Evolutionary conservation across 768 basidiomycete genomes (phyloP).

Genomic region (Rhodotorula graminis): DNA sequence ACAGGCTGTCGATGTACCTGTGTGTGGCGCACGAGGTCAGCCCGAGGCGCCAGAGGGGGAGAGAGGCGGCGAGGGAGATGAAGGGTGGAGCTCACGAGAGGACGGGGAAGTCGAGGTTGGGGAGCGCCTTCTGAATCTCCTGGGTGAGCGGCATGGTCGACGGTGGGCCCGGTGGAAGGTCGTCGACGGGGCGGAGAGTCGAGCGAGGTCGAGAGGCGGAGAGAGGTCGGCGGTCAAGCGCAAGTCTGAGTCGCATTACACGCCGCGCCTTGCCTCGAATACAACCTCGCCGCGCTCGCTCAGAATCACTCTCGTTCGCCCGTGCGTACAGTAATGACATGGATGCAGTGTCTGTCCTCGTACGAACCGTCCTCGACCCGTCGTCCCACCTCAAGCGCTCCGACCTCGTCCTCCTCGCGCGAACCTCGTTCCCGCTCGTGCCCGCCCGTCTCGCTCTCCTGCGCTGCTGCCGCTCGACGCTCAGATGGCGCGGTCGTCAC

Average conservation of each 20-base stretch:
- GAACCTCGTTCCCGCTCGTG: no score
- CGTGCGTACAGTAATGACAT: not conserved
- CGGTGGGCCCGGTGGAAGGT: no score
- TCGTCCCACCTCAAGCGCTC: not conserved
- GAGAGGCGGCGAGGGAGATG: not conserved
- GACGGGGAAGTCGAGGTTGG: conserved; percentile 10
- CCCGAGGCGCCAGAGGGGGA: not conserved
- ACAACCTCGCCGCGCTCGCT: no score
- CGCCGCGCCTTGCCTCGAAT: no score
- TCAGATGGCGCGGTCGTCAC: not conserved
- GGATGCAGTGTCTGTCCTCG: not conserved
- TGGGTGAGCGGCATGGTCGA: not conserved
- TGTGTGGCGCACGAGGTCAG: not conserved
- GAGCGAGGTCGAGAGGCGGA: not conserved
- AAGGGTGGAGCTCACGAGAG: not conserved
- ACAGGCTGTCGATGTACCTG: conserved; percentile 29
- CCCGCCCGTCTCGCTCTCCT: no score
- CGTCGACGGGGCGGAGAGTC: not conserved
- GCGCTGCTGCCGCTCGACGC: not conserved
- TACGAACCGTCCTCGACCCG: no score
- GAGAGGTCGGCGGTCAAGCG: not conserved
- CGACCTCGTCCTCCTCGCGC: no score
- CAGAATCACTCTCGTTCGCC: not conserved
- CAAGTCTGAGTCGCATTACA: no score
- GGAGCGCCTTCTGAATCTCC: conserved; percentile 18